Percentiles rank a stretch among this genome's conserved stretches.
Evolutionary conservation across 495 filamentous ascomycete genomes (phyloP).

Genomic region (Physcia stellaris): DNA sequence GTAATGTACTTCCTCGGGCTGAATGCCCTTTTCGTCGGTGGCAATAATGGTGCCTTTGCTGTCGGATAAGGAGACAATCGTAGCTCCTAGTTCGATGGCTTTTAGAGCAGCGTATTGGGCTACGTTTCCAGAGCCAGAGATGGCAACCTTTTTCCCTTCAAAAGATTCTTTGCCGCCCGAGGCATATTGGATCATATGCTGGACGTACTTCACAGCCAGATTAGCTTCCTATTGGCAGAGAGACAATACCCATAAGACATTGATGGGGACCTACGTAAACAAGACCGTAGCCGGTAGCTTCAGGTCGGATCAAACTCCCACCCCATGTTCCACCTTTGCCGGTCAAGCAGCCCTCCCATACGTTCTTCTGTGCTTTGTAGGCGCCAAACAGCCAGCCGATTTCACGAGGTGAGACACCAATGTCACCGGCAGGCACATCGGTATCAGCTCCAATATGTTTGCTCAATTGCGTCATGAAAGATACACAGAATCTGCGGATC

Average conservation of each 20-base stretch:
- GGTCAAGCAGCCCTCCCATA: slow-evolving; percentile 90
- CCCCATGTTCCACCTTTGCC: slow-evolving; percentile 92
- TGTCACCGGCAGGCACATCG: slow-evolving; percentile 90
- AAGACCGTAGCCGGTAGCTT: slow-evolving; percentile 94
- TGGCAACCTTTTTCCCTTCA: slow-evolving; percentile 82
- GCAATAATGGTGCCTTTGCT: slow-evolving; percentile 73
- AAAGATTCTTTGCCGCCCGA: slow-evolving; percentile 69
- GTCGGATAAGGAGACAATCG: slow-evolving; percentile 88
- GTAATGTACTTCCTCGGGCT: slow-evolving; percentile 55
- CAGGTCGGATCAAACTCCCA: slow-evolving; percentile 85
- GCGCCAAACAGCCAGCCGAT: slow-evolving; percentile 92
- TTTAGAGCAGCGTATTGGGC: slow-evolving; percentile 97
- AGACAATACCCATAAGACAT: neutral
- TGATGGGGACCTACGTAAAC: slow-evolving; percentile 49
- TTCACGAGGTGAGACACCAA: slow-evolving; percentile 80
- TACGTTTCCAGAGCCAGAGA: slow-evolving; percentile 96
- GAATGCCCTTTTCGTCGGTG: slow-evolving; percentile 49
- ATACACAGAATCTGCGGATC: slow-evolving; percentile 92
- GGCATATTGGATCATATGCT: slow-evolving; percentile 88
- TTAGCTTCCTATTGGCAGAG: too few species aligned
- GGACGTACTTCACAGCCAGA: slow-evolving; percentile 48
- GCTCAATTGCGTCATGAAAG: slow-evolving; percentile 91
- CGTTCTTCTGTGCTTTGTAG: slow-evolving; percentile 77
- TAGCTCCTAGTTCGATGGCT: slow-evolving; percentile 89
- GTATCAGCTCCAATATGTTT: slow-evolving; percentile 95